Evolutionary conservation across 1,284 basidiomycete species (phyloP), one percentile per base, ranked within the genome.

Genomic region (Sanghuangporus sanghuang): DNA sequence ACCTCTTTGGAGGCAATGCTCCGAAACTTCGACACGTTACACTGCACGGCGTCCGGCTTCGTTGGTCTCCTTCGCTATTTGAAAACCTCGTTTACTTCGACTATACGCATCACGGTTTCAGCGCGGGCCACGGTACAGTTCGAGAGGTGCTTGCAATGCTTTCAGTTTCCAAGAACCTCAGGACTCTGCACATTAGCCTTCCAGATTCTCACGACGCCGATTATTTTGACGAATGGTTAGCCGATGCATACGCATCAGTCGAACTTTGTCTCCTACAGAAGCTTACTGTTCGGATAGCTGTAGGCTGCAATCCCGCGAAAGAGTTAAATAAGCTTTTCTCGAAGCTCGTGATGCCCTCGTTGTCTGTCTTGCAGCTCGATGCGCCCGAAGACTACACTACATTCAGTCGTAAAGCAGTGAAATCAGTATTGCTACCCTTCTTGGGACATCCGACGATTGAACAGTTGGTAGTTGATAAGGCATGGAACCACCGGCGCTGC

Each of bases 31-130:
- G 78, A 46, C 76, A 77, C 18, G 76, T 81, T 48, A 82, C 80
- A 1, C 64, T 89, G n/a, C 81, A 86, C 63, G 87, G 87, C 3
- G 79, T 89, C 57, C 79, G 85, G 60, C 71, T 90, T 46, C 73
- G 77, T 6, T 88, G 87, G 86, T 71, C 81, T 4, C 81, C 85
- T 21, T 79, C 79, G 2, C 73, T 89, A 49, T 88, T 85, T 68
- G 75, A 75, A 57, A 85, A 85, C 70, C 75, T 90, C 54, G 81
- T 79, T 3, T 82, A 75, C 68, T 78, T 90, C 46, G 84, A 89
- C 71, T 89, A 75, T 65, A 73, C 72, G 3, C 74, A 75, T 67
- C 74, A 75, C 61, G 72, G 72, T n/a, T 74, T 75, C 68, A 74
- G 71, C 70, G 27, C 56, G 67, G 8, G 73, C 72, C 49, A 50